phyloP scores from a whole-genome alignment of 495 filamentous ascomycete species.

The Neurospora sublineolata region DNA sequence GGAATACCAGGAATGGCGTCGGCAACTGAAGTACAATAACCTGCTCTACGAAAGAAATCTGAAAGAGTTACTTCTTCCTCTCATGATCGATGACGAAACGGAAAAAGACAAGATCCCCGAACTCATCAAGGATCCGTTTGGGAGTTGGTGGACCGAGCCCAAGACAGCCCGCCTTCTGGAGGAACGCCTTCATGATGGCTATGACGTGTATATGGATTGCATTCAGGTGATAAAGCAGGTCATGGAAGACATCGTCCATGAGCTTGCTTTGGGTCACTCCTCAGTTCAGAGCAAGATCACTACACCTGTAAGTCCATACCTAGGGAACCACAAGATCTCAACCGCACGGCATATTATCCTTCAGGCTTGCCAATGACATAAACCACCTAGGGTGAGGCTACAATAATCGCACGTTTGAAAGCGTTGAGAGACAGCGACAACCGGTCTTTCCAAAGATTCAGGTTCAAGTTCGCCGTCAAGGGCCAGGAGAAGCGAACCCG shows the following conservation, averaged over 20 bases:
- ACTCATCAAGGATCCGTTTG: conserved; percentile 5
- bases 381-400: background rate
- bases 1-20: conserved; percentile 15
- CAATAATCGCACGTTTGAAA: background rate
- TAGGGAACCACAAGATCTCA: background rate
- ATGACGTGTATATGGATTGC: conserved; percentile 9
- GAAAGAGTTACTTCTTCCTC: conserved; percentile 5
- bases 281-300: background rate
- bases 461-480: background rate
- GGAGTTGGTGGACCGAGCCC: conserved; percentile 5
- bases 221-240: conserved; percentile 2
- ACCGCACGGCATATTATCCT: background rate
- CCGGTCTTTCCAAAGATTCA: background rate
- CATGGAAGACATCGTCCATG: conserved; percentile 2
- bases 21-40: conserved; percentile 14
- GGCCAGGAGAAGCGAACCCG: background rate
- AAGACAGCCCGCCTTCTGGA: background rate
- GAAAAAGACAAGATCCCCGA: background rate
- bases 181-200: conserved; percentile 3
- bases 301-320: background rate
- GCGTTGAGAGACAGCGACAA: background rate
- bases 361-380: background rate
- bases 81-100: conserved; percentile 1
- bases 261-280: background rate
- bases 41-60: conserved; percentile 1